Evolutionary conservation across 768 basidiomycete genomes (phyloP), one percentile per base, ranked within the genome.

Genomic region (Mycena chlorophos): DNA sequence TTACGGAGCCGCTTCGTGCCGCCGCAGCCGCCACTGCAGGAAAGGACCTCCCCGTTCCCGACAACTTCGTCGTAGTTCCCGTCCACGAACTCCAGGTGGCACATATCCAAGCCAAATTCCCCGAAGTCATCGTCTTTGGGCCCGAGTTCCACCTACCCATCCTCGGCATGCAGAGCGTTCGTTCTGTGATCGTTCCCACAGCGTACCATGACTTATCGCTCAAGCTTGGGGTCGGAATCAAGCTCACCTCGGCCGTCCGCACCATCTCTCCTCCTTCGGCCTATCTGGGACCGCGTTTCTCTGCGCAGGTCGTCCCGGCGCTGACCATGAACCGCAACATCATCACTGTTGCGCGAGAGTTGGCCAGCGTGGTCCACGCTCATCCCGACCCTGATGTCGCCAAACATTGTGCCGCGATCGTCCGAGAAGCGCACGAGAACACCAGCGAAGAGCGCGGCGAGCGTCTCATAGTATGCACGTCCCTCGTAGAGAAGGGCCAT

Each of bases 241-340:
- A 80, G 56, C 73, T 85, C 37, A 83, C 83, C 3, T 82, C 80
- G 13, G 81, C 81, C 5, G 73, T 83, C 16, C 78, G 83, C 54
- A 82, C 81, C 1, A 82, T 85, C 40, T 82, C 81, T n/a, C 82
- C 82, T 2, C 77, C 79, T 42, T 80, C 81, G 4, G 82, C 81
- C 1, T 81, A 79, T 61, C 65, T 83, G 13, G 81, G 82, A 1
- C 81, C 82, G 2, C 75, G 80, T 19, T 85, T 85, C 65, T 83
- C 81, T 2, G 65, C 74, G 1, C 69, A 79, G 39, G 77, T 83
- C 25, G 77, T 83, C 25, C 82, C 82, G 4, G 71, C 61, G 10
- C 71, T 85, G 17, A 72, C 66, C 20, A 75, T 81, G 69, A 77
- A 84, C 54, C 71, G 67, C 3, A 72, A 73, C 26, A 69, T 83